Conservation (phyloP, 805 yeast genomes). For the Metschnikowia reukaufii region DNA sequence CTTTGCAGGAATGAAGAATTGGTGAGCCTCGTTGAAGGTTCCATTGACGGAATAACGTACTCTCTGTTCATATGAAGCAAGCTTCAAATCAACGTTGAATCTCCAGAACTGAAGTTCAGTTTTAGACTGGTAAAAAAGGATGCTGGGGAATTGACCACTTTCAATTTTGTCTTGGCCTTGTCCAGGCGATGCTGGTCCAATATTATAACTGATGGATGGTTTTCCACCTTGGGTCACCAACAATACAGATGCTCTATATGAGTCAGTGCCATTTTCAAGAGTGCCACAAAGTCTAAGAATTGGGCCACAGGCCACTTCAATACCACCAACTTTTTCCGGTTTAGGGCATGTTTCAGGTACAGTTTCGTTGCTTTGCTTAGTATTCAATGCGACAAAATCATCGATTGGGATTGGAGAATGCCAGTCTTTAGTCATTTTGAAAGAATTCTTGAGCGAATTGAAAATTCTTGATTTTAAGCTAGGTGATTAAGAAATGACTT, state of each 20-base stretch:
- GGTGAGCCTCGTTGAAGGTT: slow-evolving; percentile 14
- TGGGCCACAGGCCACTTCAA: slow-evolving; percentile 75
- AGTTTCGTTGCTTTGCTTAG: slow-evolving; percentile 17
- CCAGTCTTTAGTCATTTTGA: slow-evolving; percentile 19
- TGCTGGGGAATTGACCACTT: slow-evolving; percentile 49
- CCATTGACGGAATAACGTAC: slow-evolving; percentile 62
- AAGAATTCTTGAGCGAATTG: neutral
- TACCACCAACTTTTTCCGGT: slow-evolving; percentile 26
- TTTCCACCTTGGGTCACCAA: slow-evolving; percentile 54
- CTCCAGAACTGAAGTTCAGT: slow-evolving; percentile 63
- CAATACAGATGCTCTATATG: slow-evolving; percentile 69
- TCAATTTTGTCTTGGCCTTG: slow-evolving; percentile 8
- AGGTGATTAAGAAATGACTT: too few relatives aligned
- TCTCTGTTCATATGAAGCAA: slow-evolving; percentile 55
- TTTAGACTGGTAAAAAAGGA: slow-evolving; percentile 43
- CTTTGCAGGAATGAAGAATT: slow-evolving; percentile 67
- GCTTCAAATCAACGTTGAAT: slow-evolving; percentile 52
- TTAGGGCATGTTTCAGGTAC: slow-evolving; percentile 34
- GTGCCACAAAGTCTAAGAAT: slow-evolving; percentile 66
- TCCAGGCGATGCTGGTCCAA: slow-evolving; percentile 34
- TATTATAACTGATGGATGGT: slow-evolving; percentile 33
- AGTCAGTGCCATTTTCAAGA: slow-evolving; percentile 44
- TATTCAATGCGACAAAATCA: slow-evolving; percentile 30
- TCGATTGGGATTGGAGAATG: slow-evolving; percentile 29
- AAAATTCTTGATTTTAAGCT: too few relatives aligned